phyloP scores from a whole-genome alignment of 805 yeast species.

The Candida boleticola region DNA sequence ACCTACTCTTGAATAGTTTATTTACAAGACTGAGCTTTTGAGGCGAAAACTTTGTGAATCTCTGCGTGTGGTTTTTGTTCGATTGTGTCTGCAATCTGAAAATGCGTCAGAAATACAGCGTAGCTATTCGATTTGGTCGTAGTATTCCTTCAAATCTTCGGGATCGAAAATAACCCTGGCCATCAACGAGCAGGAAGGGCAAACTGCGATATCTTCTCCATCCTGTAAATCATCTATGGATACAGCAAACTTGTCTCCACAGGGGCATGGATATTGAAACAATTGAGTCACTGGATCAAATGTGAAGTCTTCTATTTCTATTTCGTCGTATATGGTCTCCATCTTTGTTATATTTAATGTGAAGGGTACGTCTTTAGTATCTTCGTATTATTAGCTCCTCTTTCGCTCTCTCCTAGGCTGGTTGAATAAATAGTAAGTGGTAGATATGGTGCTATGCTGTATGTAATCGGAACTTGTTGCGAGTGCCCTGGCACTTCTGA shows the following conservation, averaged over 20 bases:
- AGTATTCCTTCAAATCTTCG: slow-evolving; percentile 49
- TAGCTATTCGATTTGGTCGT: slow-evolving; percentile 19
- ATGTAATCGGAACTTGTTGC: no score
- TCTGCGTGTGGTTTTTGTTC: no score
- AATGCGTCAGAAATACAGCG: no score
- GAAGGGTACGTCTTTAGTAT: background rate
- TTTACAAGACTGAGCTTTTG: no score
- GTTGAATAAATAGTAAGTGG: no score
- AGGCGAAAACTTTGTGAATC: no score
- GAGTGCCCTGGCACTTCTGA: no score
- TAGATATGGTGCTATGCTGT: no score
- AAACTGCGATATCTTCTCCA: slow-evolving; percentile 92
- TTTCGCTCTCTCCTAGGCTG: no score
- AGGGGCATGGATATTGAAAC: slow-evolving; percentile 95
- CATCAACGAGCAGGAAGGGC: slow-evolving; percentile 95
- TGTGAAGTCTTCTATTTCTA: slow-evolving; percentile 95
- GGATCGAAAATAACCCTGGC: slow-evolving; percentile 85
- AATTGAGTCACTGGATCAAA: slow-evolving; percentile 80
- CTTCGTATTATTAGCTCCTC: background rate
- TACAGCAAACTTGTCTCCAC: slow-evolving; percentile 93
- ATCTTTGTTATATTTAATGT: slow-evolving; percentile 26
- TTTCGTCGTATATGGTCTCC: slow-evolving; percentile 81
- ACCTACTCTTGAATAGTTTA: no score
- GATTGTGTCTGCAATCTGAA: no score
- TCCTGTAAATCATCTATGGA: slow-evolving; percentile 79